Evolutionary conservation across 495 filamentous ascomycete species (phyloP).

Genomic region (Aspergillus nanangensis): DNA sequence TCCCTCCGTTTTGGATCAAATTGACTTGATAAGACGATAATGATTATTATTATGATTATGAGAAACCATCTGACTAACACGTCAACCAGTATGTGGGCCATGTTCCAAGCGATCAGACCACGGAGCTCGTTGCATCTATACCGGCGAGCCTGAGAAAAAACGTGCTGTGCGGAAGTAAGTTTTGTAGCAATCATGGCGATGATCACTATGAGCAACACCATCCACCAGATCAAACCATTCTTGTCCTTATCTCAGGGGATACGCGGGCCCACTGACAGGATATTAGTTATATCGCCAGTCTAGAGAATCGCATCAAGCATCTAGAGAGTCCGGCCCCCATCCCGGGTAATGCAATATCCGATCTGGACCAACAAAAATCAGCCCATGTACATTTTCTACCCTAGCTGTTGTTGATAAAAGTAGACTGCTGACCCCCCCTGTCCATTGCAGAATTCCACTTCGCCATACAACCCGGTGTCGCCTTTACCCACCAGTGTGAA

Average conservation of each 20-base stretch:
- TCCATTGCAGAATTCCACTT: neutral
- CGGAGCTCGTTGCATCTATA: slow-evolving; percentile 22
- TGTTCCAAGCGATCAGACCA: slow-evolving; percentile 22
- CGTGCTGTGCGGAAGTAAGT: slow-evolving; percentile 22
- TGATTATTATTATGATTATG: too few species aligned
- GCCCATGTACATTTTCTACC: slow-evolving; percentile 13
- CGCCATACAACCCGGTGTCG: slow-evolving; percentile 2
- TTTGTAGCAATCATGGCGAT: too few species aligned
- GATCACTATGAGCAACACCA: too few species aligned
- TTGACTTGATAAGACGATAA: too few species aligned
- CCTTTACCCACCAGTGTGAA: neutral
- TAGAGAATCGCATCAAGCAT: slow-evolving; percentile 27
- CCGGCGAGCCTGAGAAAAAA: slow-evolving; percentile 31
- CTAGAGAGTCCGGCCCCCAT: slow-evolving; percentile 17
- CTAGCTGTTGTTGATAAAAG: too few species aligned
- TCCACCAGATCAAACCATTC: neutral
- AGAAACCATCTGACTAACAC: slow-evolving; percentile 5
- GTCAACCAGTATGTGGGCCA: slow-evolving; percentile 31
- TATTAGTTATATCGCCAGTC: slow-evolving; percentile 25
- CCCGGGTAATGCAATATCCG: neutral
- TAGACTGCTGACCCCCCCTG: neutral
- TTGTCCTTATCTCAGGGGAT: too few species aligned
- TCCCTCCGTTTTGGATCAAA: too few species aligned
- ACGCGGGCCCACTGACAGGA: too few species aligned
- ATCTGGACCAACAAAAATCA: slow-evolving; percentile 5